A percentile compares a stretch with the other conserved stretches of the same genome.
phyloP scores from a whole-genome alignment of 2,329 filamentous ascomycete species.

The Claviceps africana region DNA sequence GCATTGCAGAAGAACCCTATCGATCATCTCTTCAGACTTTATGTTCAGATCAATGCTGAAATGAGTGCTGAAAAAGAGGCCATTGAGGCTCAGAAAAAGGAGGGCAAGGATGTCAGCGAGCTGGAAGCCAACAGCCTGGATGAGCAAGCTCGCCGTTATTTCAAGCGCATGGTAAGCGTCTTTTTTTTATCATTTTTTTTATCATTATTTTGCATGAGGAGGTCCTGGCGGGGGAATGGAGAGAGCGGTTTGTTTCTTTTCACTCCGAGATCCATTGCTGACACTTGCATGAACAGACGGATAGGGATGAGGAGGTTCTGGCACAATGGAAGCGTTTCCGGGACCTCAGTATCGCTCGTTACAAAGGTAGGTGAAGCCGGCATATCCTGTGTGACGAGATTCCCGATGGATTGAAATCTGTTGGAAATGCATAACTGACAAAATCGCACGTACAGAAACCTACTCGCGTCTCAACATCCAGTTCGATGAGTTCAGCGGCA shows the following conservation, averaged over 20 bases:
- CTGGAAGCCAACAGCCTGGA: conserved; percentile 47
- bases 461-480: conserved; percentile 58
- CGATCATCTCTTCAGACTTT: conserved; percentile 70
- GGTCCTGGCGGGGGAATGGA: too few species aligned
- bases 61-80: conserved; percentile 52
- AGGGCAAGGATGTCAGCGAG: conserved; percentile 33
- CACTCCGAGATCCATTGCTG: neutral
- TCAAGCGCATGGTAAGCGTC: conserved; percentile 44
- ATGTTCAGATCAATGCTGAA: conserved; percentile 62
- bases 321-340: conserved; percentile 52
- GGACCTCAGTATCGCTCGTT: conserved; percentile 51
- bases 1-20: conserved; percentile 60
- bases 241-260: neutral
- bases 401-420: neutral
- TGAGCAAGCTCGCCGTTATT: conserved; percentile 61
- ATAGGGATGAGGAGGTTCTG: conserved; percentile 46
- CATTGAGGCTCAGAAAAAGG: conserved; percentile 42
- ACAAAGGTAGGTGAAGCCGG: conserved; percentile 28
- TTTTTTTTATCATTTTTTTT: neutral
- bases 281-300: conserved; percentile 26
- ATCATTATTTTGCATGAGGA: too few species aligned
- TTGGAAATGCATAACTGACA: neutral
- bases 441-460: conserved; percentile 26
- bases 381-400: neutral
- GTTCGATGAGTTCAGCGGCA: conserved; percentile 49